These are phyloP conservation scores for Lentinula lateritia DNA, from an alignment of 768 basidiomycete genomes.

Conservation along the genomic window DNA sequence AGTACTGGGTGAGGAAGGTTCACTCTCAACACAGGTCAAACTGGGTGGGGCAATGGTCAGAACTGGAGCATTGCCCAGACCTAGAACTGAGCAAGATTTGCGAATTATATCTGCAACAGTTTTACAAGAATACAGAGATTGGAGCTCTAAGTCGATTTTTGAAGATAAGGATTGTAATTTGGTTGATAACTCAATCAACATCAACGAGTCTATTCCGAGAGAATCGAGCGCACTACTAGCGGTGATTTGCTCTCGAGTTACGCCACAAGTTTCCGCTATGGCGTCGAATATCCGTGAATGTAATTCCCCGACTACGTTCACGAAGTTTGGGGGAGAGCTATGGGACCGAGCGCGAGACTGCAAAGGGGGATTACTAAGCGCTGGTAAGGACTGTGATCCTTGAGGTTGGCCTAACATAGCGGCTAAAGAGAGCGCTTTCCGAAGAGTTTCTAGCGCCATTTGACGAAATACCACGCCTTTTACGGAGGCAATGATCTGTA, in stretches of 20 bases:
- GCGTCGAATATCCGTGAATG: conserved; percentile 26
- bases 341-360: background rate
- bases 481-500: conserved; percentile 46
- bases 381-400: background rate
- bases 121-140: conserved; percentile 27
- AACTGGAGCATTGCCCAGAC: background rate
- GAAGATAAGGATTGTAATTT: conserved; percentile 32
- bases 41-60: conserved; percentile 1
- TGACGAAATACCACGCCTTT: conserved; percentile 57
- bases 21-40: conserved; percentile 11
- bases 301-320: conserved; percentile 14
- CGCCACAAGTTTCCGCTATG: conserved; percentile 35
- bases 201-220: conserved; percentile 62
- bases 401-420: background rate
- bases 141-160: conserved; percentile 20
- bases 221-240: conserved; percentile 38
- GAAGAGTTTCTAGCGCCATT: conserved; percentile 45
- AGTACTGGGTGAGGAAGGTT: conserved; percentile 30
- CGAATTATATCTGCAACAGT: conserved; percentile 30
- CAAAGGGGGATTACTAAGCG: background rate
- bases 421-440: conserved; percentile 31
- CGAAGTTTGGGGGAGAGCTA: conserved; percentile 1
- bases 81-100: conserved; percentile 15
- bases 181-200: conserved; percentile 49
- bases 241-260: conserved; percentile 27